phyloP scores from a whole-genome alignment of 2,329 filamentous ascomycete genomes.

The Cladophialophora psammophila region DNA sequence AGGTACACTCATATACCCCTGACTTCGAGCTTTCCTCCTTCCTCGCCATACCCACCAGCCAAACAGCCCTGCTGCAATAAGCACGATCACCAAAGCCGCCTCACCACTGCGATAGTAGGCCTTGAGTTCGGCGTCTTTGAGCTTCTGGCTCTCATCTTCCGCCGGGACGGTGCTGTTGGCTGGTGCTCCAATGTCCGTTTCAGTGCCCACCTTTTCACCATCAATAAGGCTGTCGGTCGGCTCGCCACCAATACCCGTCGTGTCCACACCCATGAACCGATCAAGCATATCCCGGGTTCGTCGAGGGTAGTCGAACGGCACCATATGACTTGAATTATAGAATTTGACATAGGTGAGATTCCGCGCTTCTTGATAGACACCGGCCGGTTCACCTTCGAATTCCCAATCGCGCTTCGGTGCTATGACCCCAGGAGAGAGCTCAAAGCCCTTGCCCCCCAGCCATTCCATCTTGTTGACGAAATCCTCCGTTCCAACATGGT shows the following conservation, averaged over 20 bases:
- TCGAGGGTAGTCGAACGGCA: constrained; percentile 89
- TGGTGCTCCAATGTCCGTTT: constrained; percentile 78
- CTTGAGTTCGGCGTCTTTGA: constrained; percentile 86
- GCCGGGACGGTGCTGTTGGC: constrained; percentile 67
- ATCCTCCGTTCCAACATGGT: constrained; percentile 91
- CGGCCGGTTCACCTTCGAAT: constrained; percentile 86
- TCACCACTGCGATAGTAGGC: constrained; percentile 90
- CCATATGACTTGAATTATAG: constrained; percentile 97
- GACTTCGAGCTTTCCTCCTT: constrained; percentile 56
- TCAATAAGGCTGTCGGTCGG: constrained; percentile 83
- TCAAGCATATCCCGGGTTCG: constrained; percentile 95
- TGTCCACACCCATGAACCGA: constrained; percentile 92
- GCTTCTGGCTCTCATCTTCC: constrained; percentile 71
- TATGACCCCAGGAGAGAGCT: constrained; percentile 83
- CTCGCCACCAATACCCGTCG: constrained; percentile 81
- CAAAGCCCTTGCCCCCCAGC: constrained; percentile 91
- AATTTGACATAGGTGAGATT: constrained; percentile 96
- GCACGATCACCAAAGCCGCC: constrained; percentile 80
- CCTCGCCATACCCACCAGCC: constrained; percentile 72
- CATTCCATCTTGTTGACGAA: constrained; percentile 89
- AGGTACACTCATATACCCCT: constrained; percentile 50
- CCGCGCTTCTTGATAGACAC: constrained; percentile 91
- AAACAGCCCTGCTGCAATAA: constrained; percentile 75
- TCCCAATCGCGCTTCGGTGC: constrained; percentile 93
- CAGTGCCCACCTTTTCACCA: constrained; percentile 75